Evolutionary conservation across 164 flowering plant genomes (phyloP), one percentile per base, ranked within the genome.

Genomic region (Stephania yunnanensis): DNA sequence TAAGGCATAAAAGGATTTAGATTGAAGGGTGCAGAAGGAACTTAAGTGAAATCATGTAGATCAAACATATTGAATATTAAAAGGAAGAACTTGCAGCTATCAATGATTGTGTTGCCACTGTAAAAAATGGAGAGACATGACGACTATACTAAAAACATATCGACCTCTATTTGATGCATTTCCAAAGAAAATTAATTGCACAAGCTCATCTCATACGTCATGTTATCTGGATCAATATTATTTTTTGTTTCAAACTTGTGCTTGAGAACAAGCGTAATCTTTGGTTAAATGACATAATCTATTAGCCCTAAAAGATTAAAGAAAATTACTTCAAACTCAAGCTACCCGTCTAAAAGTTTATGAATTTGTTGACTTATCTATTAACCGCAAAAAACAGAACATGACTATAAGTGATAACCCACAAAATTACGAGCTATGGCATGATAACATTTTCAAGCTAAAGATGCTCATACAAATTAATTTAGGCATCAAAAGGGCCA

Each of bases 151-250:
- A 42, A 17, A 22, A 11, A 31, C 13, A 30, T 2, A 10, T 46
- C 3, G 48, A 42, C 44, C 44, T 69, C 46, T 69, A 17, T 42
- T 69, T 69, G 48, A 42, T 65, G 66, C 36, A 13, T 46, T 30
- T 44, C 7, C 36, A 70, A 50, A 19, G 17, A 74, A 67, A 65
- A 9, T 46, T 48, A 52, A 15, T 52, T 46, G 31, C 58, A 52
- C 46, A 77, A 73, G 58, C 78, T 75, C 73, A 81, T 82, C 83
- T 83, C 85, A 75, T 83, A 83, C 10, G 79, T 77, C 85, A 83
- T 81, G 74, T 77, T 75, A 77, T 83, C 85, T 10, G 85, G 85
- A 71, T 81, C 85, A 77, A 83, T 25, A 74, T 77, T 75, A 77
- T 81, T 83, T 79, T 81, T 74, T 79, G 77, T 81, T 31, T 10